Evolutionary conservation across 2,329 filamentous ascomycete genomes (phyloP).

Genomic region (Alternaria rosae): DNA sequence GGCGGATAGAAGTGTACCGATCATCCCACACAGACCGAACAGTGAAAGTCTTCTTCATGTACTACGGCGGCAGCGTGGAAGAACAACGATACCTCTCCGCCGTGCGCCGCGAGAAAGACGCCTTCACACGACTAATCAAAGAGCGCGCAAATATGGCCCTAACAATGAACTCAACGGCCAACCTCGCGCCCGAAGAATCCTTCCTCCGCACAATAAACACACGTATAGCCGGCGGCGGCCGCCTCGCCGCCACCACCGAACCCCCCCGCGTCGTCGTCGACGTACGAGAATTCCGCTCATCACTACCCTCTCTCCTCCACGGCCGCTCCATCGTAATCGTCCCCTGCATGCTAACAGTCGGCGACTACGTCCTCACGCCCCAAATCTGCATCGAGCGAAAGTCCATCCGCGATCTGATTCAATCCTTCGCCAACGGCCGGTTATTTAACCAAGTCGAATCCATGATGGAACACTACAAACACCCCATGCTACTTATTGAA

Average conservation of each 20-base stretch:
- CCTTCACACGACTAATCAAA: constrained; percentile 92
- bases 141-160: constrained; percentile 93
- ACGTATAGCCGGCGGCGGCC: constrained; percentile 90
- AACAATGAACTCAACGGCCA: constrained; percentile 73
- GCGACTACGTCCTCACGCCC: constrained; percentile 92
- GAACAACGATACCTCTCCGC: constrained; percentile 91
- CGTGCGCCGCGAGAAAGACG: constrained; percentile 93
- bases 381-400: constrained; percentile 95
- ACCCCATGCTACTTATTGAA: constrained; percentile 91
- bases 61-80: constrained; percentile 93
- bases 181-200: constrained; percentile 82
- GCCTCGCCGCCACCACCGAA: constrained; percentile 80
- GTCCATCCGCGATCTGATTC: constrained; percentile 87
- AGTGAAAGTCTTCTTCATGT: constrained; percentile 94
- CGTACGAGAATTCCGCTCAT: constrained; percentile 94
- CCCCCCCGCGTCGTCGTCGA: constrained; percentile 93
- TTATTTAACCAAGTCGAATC: constrained; percentile 91
- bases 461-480: constrained; percentile 93
- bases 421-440: constrained; percentile 88
- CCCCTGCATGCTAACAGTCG: constrained; percentile 94
- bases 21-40: constrained; percentile 90
- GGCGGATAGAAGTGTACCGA: constrained; percentile 92
- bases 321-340: constrained; percentile 87
- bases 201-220: constrained; percentile 97
- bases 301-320: constrained; percentile 88